phyloP scores from a whole-genome alignment of 2,329 filamentous ascomycete species.

The Botrytis paeoniae region DNA sequence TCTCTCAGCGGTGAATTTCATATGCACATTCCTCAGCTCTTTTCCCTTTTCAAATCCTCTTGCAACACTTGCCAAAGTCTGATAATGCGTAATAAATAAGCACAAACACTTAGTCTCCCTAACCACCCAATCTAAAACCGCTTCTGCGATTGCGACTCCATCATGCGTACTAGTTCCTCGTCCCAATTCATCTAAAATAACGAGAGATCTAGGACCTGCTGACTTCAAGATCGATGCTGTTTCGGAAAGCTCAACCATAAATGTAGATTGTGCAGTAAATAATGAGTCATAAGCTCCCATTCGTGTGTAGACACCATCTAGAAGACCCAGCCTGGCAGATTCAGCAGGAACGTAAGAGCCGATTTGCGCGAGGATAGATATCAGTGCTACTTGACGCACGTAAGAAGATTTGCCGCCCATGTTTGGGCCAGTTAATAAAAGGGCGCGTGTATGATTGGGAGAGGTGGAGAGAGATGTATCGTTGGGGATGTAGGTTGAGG shows the following conservation, averaged over 20 bases:
- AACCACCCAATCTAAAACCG: constrained; percentile 82
- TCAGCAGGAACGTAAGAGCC: constrained; percentile 89
- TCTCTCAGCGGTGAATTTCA: constrained; percentile 66
- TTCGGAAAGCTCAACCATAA: constrained; percentile 96
- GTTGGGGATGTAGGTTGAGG: constrained; percentile 89
- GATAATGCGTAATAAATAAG: constrained; percentile 97
- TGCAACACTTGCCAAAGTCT: constrained; percentile 71
- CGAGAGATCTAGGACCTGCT: constrained; percentile 77
- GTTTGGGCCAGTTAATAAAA: constrained; percentile 89
- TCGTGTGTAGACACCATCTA: constrained; percentile 90
- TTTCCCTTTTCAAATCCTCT: constrained; percentile 59
- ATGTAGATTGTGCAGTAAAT: constrained; percentile 89
- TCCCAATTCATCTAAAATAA: constrained; percentile 93
- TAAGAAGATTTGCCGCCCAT: constrained; percentile 99
- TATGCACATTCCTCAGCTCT: constrained; percentile 84
- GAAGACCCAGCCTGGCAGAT: constrained; percentile 70
- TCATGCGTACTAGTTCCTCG: constrained; percentile 93
- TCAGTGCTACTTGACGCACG: constrained; percentile 86
- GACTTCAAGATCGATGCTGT: constrained; percentile 87
- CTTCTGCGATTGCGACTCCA: constrained; percentile 91
- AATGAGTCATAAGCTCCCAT: constrained; percentile 97
- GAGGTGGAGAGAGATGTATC: constrained; percentile 68
- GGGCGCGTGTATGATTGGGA: constrained; percentile 52
- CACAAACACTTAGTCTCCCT: constrained; percentile 72
- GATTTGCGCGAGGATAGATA: constrained; percentile 90